Percentiles rank a stretch among this genome's conserved stretches.
Conservation (phyloP, 2,329 filamentous ascomycete species). For the Chrysoporthe puriensis region DNA sequence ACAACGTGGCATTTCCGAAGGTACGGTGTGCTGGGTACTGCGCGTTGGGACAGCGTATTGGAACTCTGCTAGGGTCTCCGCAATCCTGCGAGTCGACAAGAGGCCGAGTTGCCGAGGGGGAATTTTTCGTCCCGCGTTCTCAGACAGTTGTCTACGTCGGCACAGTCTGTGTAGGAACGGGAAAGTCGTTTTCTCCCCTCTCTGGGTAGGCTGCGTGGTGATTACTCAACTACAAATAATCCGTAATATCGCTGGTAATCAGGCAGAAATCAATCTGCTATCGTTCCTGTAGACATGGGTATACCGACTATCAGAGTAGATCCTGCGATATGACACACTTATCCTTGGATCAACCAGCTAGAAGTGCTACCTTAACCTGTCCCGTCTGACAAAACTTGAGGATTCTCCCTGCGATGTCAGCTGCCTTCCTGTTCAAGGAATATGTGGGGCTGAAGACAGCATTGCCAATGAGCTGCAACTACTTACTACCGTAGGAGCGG, state of each 20-base stretch:
- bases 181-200: too few species aligned
- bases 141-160: too few species aligned
- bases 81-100: neutral
- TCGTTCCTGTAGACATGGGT: too few species aligned
- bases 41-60: neutral
- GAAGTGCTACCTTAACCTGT: neutral
- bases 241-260: too few species aligned
- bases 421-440: neutral
- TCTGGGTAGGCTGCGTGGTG: too few species aligned
- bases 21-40: neutral
- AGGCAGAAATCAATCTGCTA: too few species aligned
- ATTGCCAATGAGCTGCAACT: neutral
- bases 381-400: neutral
- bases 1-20: neutral
- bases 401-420: neutral
- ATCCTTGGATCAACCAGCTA: too few species aligned
- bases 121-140: too few species aligned
- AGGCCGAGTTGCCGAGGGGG: neutral
- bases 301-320: too few species aligned
- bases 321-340: too few species aligned
- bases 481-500: neutral
- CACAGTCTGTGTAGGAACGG: too few species aligned
- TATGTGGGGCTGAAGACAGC: neutral
- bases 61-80: neutral
- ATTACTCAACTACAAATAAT: too few species aligned